A percentile compares a stretch with the other conserved stretches of the same genome.
Conservation (phyloP, 805 yeast genomes). For the Yamadazyma ubonensis region DNA sequence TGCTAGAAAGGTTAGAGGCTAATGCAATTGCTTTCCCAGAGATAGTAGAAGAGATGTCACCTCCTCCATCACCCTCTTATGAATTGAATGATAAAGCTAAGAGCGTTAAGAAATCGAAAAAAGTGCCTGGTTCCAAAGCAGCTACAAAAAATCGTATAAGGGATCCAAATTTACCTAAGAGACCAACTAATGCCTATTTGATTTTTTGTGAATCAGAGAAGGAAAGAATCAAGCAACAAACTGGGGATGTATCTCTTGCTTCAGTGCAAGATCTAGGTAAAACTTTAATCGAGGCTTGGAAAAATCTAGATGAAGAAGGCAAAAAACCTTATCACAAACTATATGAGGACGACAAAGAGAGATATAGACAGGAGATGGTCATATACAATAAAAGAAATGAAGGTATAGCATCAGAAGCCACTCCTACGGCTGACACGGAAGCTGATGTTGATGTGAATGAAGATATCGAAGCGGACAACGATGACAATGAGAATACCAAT, state of each 20-base stretch:
- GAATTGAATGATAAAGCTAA: conserved; percentile 30
- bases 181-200: conserved; percentile 88
- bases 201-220: conserved; percentile 85
- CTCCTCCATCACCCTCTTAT: conserved; percentile 41
- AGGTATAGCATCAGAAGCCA: conserved; percentile 2
- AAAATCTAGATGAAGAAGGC: conserved; percentile 62
- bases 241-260: conserved; percentile 30
- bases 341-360: conserved; percentile 73
- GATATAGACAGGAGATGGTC: conserved; percentile 73
- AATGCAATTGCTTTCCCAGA: conserved; percentile 38
- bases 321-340: conserved; percentile 71
- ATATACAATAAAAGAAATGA: conserved; percentile 40
- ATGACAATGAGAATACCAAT: conserved; percentile 9
- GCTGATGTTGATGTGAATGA: conserved; percentile 7
- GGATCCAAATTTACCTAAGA: conserved; percentile 83
- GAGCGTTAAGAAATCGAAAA: conserved; percentile 15
- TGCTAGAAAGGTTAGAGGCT: conserved; percentile 76
- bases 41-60: conserved; percentile 36
- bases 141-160: conserved; percentile 29
- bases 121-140: neutral
- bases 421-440: conserved; percentile 11
- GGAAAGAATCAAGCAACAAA: conserved; percentile 62
- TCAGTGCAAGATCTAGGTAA: conserved; percentile 61
- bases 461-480: conserved; percentile 6
- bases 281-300: conserved; percentile 86